These are phyloP conservation scores for Pythium aristosporum DNA, from an alignment of 352 stramenopile species.

Conservation along the genomic window DNA sequence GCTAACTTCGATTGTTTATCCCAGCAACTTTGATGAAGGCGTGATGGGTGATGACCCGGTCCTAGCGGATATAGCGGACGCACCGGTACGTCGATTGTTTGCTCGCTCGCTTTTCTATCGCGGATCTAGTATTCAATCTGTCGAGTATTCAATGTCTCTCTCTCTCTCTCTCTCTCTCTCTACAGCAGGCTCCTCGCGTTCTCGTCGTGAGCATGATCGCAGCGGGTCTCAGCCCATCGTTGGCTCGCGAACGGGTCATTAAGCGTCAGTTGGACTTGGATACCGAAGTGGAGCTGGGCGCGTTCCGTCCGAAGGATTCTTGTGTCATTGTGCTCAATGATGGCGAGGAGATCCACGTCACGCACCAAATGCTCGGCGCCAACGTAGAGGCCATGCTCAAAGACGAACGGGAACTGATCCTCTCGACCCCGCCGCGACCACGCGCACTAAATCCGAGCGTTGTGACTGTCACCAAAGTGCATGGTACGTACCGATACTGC, in stretches of 20 bases:
- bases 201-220: conserved; percentile 65
- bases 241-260: conserved; percentile 49
- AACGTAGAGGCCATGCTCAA: conserved; percentile 39
- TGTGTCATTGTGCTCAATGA: conserved; percentile 73
- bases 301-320: conserved; percentile 52
- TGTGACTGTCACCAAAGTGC: conserved; percentile 54
- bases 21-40: conserved; percentile 27
- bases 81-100: conserved; percentile 4
- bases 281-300: conserved; percentile 50
- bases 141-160: not conserved
- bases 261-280: conserved; percentile 60
- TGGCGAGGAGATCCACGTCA: conserved; percentile 70
- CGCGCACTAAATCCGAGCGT: conserved; percentile 53
- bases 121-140: not conserved
- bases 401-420: conserved; percentile 49
- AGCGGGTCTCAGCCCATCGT: conserved; percentile 11
- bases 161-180: not conserved
- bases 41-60: conserved; percentile 13
- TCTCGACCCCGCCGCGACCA: conserved; percentile 51
- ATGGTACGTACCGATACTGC: conserved; percentile 30
- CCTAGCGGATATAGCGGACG: not conserved
- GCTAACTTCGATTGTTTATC: not conserved
- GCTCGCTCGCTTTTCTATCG: not conserved
- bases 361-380: conserved; percentile 44
- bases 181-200: conserved; percentile 11